Base-by-base conservation (phyloP, 116 monocot genomes). In the Cymodocea nodosa region DNA sequence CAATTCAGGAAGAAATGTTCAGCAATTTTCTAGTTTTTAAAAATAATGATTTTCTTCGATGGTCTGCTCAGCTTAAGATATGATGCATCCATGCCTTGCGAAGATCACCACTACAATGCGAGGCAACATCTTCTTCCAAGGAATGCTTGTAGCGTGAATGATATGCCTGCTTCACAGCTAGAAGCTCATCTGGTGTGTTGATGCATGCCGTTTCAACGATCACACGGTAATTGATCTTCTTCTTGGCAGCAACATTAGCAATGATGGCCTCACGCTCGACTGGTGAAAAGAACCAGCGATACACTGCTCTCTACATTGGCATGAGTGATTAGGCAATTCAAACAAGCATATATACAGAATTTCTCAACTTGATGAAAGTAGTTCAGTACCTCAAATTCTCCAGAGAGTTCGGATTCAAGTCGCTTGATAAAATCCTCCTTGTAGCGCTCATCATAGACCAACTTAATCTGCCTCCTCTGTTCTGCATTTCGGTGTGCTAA, bases 121-220 rank as follows among this genome's bases (percentile, higher is more conserved):
- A 68, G 13, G 86, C 86, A 19, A 94, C 74, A 58, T 94, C 87
- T 72, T 94, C 94, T 65, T 94, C 90, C 56, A 94, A 13, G 0
- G 87, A 89, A 35, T 52, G 78, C 74, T 87, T 84, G 81, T 75
- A 83, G 19, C 71, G 83, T n/a, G 68, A 69, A 15, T 89, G 94
- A 57, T 94, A 94, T 9, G 84, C 78, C 30, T 74, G 71, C 66
- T 94, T 94, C 50, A 94, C 80, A 0, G 70, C 68, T 55, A 94
- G 25, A 15, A 94, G 77, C 72, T 94, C 86, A 2, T 35, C 59
- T 2, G 90, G 49, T 14, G 82, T 80, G 67, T 79, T 81, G 62
- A 89, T 61, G 71, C 82, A 84, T 10, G 84, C 84, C 3, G 78
- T 80, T 60, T 94, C 89, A 7, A 94, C 63, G 57, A 94, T 82